These are phyloP conservation scores for Cymbidium sinense DNA, from an alignment of 106 monocot genomes.

Conservation along the genomic window DNA sequence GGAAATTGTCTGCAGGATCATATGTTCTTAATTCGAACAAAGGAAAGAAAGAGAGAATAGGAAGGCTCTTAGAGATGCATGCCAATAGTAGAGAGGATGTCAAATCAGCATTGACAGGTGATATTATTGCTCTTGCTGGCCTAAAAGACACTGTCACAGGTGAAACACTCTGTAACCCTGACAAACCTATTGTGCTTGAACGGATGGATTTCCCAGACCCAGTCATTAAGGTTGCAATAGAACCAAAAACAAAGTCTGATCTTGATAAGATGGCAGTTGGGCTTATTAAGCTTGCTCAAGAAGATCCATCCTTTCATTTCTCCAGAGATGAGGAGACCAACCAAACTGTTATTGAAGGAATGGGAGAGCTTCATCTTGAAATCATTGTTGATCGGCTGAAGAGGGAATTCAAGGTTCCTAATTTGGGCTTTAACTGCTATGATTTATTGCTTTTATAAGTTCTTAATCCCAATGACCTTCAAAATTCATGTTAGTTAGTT, in stretches of 20 bases:
- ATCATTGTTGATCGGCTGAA: slow-evolving; percentile 96
- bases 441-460: background rate
- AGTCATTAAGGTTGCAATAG: slow-evolving; percentile 98
- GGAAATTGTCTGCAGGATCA: slow-evolving; percentile 75
- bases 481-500: background rate
- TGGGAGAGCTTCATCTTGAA: slow-evolving; percentile 98
- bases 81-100: slow-evolving; percentile 94
- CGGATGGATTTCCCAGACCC: slow-evolving; percentile 99
- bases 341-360: slow-evolving; percentile 99
- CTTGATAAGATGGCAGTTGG: slow-evolving; percentile 92
- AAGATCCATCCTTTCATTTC: slow-evolving; percentile 98
- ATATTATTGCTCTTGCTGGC: slow-evolving; percentile 93
- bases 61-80: slow-evolving; percentile 97
- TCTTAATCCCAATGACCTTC: background rate
- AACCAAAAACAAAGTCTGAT: slow-evolving; percentile 98
- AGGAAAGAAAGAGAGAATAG: slow-evolving; percentile 90
- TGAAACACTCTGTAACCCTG: slow-evolving; percentile 87
- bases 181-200: slow-evolving; percentile 87
- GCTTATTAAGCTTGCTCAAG: slow-evolving; percentile 90
- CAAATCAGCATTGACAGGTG: slow-evolving; percentile 70
- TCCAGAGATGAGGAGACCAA: slow-evolving; percentile 97
- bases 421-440: background rate
- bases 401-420: slow-evolving; percentile 82
- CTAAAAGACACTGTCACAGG: slow-evolving; percentile 94
- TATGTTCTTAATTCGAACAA: slow-evolving; percentile 96